Evolutionary conservation across 2,329 filamentous ascomycete species (phyloP).

Genomic region (Calcarisporium arbuscula): DNA sequence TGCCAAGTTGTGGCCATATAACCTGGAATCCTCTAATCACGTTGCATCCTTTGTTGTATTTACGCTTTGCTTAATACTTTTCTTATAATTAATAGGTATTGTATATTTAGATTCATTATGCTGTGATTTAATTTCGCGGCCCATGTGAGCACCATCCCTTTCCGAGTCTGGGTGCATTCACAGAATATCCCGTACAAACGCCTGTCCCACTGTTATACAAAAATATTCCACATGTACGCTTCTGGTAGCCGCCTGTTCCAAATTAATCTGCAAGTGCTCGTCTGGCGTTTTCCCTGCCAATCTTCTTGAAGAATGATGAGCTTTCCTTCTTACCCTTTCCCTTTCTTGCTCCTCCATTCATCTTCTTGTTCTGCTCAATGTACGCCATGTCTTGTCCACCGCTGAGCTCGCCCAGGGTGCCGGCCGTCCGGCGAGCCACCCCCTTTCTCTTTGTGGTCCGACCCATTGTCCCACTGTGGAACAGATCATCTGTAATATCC

Average conservation of each 20-base stretch:
- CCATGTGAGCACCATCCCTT: no score
- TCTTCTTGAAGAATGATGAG: conserved; percentile 35
- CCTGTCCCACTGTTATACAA: background rate
- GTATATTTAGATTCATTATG: no score
- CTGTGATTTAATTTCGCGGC: no score
- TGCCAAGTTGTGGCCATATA: no score
- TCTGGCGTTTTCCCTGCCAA: conserved; percentile 33
- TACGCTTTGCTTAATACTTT: no score
- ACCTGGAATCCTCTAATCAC: no score
- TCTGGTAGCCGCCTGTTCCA: background rate
- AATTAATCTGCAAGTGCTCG: conserved; percentile 26
- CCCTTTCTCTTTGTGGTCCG: conserved; percentile 44
- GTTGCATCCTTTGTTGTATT: no score
- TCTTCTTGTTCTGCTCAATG: conserved; percentile 71
- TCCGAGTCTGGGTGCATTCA: no score
- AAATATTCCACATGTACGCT: background rate
- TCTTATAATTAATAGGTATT: no score
- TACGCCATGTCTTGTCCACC: conserved; percentile 98
- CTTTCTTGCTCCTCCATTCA: conserved; percentile 42
- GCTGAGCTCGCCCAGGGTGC: conserved; percentile 76
- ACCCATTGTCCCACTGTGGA: conserved; percentile 39
- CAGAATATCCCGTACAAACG: background rate
- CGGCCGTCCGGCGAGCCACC: conserved; percentile 72
- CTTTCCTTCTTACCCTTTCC: conserved; percentile 32
- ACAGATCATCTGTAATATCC: conserved; percentile 45